phyloP scores from a whole-genome alignment of 495 filamentous ascomycete species.

The Penicillium turbatum region DNA sequence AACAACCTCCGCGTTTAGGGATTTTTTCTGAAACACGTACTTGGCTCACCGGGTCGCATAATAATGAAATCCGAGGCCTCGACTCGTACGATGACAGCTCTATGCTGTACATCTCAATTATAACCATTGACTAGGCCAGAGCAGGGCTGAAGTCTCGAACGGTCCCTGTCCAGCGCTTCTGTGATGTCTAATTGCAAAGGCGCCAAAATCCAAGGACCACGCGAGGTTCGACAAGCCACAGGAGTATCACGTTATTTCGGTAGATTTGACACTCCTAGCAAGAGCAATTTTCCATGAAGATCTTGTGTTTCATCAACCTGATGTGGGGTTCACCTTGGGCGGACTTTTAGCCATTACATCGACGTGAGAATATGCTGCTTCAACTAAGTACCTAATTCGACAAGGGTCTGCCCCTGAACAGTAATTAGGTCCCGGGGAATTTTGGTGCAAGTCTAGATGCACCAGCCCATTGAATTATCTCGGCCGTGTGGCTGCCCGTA shows the following conservation, averaged over 20 bases:
- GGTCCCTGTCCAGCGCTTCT: background rate
- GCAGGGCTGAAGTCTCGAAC: background rate
- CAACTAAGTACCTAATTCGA: background rate
- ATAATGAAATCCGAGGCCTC: constrained; percentile 4
- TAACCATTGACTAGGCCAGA: background rate
- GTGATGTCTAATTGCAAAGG: background rate
- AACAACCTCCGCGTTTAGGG: constrained; percentile 2
- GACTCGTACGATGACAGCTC: constrained; percentile 2
- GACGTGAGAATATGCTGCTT: no score
- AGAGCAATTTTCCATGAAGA: background rate
- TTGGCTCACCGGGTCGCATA: constrained; percentile 13
- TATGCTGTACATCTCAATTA: background rate
- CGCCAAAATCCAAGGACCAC: background rate
- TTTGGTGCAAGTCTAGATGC: background rate
- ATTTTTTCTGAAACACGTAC: constrained; percentile 28
- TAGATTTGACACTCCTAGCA: background rate
- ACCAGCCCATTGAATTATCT: background rate
- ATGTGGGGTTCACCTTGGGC: background rate
- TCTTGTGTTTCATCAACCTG: background rate
- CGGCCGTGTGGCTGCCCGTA: background rate
- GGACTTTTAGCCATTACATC: no score
- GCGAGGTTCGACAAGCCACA: background rate
- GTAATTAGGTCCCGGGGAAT: background rate
- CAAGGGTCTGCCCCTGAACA: background rate
- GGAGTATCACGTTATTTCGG: background rate